Conservation (phyloP, 768 basidiomycete genomes). For the Psilocybe subaeruginosa region DNA sequence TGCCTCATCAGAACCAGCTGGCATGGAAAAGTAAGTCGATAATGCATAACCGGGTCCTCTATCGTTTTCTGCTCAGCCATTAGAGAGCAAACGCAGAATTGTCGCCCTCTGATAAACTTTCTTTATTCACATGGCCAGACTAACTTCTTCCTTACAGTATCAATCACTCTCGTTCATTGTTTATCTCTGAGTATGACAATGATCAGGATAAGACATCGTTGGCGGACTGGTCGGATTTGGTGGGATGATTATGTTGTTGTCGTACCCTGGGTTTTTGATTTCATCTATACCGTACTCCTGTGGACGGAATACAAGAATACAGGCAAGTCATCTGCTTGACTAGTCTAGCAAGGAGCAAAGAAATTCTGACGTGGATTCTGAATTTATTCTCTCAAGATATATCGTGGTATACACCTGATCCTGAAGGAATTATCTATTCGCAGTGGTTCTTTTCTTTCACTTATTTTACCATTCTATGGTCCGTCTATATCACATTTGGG, state of each 20-base stretch:
- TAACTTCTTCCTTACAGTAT: slow-evolving; percentile 1
- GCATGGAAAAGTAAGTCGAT: slow-evolving; percentile 19
- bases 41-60: no score
- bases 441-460: slow-evolving; percentile 12
- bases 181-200: slow-evolving; percentile 18
- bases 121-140: no score
- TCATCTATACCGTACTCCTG: slow-evolving; percentile 13
- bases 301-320: slow-evolving; percentile 16
- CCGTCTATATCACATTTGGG: not conserved
- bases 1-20: slow-evolving; percentile 11
- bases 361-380: not conserved
- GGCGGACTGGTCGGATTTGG: slow-evolving; percentile 20
- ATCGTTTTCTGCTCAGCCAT: no score
- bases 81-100: no score
- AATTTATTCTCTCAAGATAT: not conserved
- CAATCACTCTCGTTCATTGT: slow-evolving; percentile 21
- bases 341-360: no score
- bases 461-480: slow-evolving; percentile 17
- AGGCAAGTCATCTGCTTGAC: slow-evolving; percentile 7
- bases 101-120: no score
- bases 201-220: slow-evolving; percentile 23
- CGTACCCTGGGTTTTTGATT: slow-evolving; percentile 17
- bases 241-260: slow-evolving; percentile 28
- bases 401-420: slow-evolving; percentile 2
- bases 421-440: slow-evolving; percentile 5